Evolutionary conservation across 148 eudicot species (phyloP).

Genomic region (Beta vulgaris): DNA sequence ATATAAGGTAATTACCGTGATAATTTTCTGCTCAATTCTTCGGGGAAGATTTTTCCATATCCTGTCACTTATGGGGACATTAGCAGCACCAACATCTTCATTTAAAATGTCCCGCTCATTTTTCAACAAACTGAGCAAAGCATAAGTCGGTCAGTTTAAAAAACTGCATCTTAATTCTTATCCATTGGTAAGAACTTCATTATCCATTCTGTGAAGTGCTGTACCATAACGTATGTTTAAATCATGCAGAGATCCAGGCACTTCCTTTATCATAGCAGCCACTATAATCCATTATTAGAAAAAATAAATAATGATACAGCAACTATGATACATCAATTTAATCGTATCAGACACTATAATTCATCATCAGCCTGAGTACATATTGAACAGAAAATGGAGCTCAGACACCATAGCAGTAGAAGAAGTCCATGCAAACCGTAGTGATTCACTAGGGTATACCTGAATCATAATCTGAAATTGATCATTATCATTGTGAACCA

Average conservation of each 20-base stretch:
- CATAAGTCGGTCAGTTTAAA: slow-evolving; percentile 1
- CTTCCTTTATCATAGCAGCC: no score
- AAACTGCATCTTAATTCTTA: background rate
- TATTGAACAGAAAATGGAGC: background rate
- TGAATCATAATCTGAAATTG: background rate
- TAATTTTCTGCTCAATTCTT: slow-evolving; percentile 41
- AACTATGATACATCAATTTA: no score
- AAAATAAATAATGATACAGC: no score
- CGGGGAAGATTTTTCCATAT: slow-evolving; percentile 50
- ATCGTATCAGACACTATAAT: no score
- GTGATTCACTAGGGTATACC: background rate
- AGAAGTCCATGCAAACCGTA: background rate
- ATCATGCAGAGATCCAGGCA: no score
- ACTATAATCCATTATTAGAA: no score
- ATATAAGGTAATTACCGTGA: slow-evolving; percentile 42
- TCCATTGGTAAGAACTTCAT: no score
- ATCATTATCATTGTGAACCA: background rate
- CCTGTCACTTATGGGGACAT: slow-evolving; percentile 41
- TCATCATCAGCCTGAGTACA: no score
- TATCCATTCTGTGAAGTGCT: no score
- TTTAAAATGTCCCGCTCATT: slow-evolving; percentile 62
- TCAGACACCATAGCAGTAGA: background rate
- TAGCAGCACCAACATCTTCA: slow-evolving; percentile 32
- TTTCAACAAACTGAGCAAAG: slow-evolving; percentile 51
- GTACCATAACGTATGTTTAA: no score